phyloP scores from a whole-genome alignment of 2,329 filamentous ascomycete genomes.

The Sporothrix variecibatus region DNA sequence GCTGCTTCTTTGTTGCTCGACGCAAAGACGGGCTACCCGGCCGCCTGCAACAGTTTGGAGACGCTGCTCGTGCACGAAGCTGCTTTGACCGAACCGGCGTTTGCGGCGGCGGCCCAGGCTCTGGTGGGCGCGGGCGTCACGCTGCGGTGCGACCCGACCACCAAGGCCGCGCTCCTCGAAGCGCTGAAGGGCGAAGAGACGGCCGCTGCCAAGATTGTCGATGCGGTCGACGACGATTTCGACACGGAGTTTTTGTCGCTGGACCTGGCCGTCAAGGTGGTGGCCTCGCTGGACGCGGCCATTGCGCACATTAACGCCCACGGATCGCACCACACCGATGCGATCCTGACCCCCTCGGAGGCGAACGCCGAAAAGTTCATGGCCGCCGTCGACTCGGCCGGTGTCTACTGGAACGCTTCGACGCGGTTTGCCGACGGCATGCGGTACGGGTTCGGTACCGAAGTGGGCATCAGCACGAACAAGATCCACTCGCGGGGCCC shows the following conservation, averaged over 20 bases:
- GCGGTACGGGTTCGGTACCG: conserved; percentile 95
- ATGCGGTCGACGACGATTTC: conserved; percentile 71
- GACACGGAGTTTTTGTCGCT: conserved; percentile 88
- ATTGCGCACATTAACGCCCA: conserved; percentile 88
- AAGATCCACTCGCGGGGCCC: conserved; percentile 95
- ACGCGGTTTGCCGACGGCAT: conserved; percentile 95
- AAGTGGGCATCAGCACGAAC: conserved; percentile 98
- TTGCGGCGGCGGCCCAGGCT: conserved; percentile 69
- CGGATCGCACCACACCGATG: conserved; percentile 92
- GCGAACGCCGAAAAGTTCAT: conserved; percentile 78
- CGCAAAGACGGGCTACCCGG: conserved; percentile 91
- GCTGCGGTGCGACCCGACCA: conserved; percentile 73
- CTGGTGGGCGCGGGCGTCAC: conserved; percentile 76
- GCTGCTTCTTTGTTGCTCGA: conserved; percentile 80
- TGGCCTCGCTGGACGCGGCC: conserved; percentile 68
- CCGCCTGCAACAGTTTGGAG: conserved; percentile 93
- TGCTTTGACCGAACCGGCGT: conserved; percentile 63
- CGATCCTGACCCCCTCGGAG: conserved; percentile 73
- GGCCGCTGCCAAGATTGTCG: conserved; percentile 53
- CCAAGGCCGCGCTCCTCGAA: conserved; percentile 61
- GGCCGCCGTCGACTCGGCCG: conserved; percentile 80
- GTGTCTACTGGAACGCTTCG: conserved; percentile 96
- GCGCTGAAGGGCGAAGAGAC: conserved; percentile 37
- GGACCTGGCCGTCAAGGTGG: conserved; percentile 78
- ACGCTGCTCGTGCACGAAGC: conserved; percentile 81